Conservation (phyloP, 768 basidiomycete species). For the Boletus vermiculosoides region DNA sequence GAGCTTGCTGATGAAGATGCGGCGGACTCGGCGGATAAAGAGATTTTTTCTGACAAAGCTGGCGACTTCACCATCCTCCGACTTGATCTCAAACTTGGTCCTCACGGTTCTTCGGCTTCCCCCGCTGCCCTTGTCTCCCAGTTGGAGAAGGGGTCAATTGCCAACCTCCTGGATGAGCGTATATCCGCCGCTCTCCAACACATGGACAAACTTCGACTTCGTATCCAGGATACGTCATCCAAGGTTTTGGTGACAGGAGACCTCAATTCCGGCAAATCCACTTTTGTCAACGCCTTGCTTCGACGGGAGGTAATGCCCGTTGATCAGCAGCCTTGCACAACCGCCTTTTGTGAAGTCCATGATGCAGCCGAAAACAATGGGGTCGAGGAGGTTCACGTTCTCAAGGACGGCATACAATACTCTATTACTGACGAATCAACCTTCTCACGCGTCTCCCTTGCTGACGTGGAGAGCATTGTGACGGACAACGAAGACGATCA, state of each 20-base stretch:
- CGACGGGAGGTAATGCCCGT: slow-evolving; percentile 91
- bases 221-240: slow-evolving; percentile 88
- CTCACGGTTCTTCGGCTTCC: slow-evolving; percentile 59
- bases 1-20: slow-evolving; percentile 15
- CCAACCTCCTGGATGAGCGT: slow-evolving; percentile 86
- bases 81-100: slow-evolving; percentile 89
- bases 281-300: slow-evolving; percentile 94
- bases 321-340: slow-evolving; percentile 97
- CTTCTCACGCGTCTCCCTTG: slow-evolving; percentile 63
- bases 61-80: slow-evolving; percentile 85
- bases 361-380: slow-evolving; percentile 81
- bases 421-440: slow-evolving; percentile 71
- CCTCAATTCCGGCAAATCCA: slow-evolving; percentile 97
- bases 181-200: slow-evolving; percentile 72
- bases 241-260: slow-evolving; percentile 98
- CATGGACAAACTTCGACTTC: slow-evolving; percentile 78
- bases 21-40: slow-evolving; percentile 30
- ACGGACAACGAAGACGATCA: slow-evolving; percentile 57
- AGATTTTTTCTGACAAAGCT: slow-evolving; percentile 40
- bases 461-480: slow-evolving; percentile 77
- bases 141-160: slow-evolving; percentile 90
- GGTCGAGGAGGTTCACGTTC: slow-evolving; percentile 81
- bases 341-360: slow-evolving; percentile 95
- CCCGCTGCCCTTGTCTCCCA: slow-evolving; percentile 80
- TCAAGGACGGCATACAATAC: slow-evolving; percentile 69